Conservation (phyloP, 345 rosid species). For the Ricinus communis region DNA sequence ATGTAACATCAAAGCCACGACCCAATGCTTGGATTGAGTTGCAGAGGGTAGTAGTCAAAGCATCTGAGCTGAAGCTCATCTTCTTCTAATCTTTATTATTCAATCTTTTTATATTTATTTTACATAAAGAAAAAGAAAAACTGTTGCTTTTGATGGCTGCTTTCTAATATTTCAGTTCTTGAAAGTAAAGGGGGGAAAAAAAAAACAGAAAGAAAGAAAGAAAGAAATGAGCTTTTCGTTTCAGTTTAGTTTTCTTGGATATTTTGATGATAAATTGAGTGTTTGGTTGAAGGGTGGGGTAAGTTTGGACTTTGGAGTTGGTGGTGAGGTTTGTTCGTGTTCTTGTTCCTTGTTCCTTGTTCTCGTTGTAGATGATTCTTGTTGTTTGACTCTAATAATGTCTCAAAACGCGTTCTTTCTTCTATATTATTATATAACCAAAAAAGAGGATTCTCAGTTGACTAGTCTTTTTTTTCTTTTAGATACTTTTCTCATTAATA, state of each 20-base stretch:
- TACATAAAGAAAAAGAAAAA: constrained; percentile 12
- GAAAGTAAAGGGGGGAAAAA: background rate
- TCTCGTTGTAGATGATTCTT: constrained; percentile 3
- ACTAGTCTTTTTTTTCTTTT: constrained; percentile 43
- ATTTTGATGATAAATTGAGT: background rate
- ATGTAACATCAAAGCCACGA: constrained; percentile 66
- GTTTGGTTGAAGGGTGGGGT: constrained; percentile 11
- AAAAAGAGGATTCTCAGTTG: constrained; percentile 40
- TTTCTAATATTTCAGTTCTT: background rate
- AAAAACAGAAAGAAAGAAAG: no score
- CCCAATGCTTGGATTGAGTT: constrained; percentile 95
- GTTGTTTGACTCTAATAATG: constrained; percentile 42
- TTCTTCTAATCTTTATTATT: constrained; percentile 18
- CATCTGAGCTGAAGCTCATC: constrained; percentile 43
- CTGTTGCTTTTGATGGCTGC: background rate
- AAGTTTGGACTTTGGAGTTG: constrained; percentile 23
- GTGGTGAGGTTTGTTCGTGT: constrained; percentile 16
- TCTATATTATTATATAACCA: constrained; percentile 3
- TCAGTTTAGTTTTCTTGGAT: no score
- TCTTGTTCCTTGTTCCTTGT: no score
- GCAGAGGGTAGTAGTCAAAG: constrained; percentile 66
- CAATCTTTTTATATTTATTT: no score
- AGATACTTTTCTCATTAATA: constrained; percentile 9
- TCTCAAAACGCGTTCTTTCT: constrained; percentile 47
- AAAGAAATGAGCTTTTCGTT: background rate